Conservation (phyloP, 371 early-diverging fungal species). For the Massospora cicadina region DNA sequence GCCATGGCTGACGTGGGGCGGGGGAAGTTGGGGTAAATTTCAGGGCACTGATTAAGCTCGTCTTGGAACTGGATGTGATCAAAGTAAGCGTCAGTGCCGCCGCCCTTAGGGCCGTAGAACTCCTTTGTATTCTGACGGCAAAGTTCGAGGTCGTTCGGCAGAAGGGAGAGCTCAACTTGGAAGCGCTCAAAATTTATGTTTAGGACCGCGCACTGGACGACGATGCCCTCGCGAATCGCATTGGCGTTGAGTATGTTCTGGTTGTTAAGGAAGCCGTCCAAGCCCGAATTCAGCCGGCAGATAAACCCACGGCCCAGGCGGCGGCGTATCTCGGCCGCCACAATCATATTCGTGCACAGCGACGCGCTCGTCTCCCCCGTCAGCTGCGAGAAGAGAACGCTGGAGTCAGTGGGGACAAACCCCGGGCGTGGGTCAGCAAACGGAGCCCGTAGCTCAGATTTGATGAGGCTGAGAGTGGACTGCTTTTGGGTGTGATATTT, state of each 20-base stretch:
- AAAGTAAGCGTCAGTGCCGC: conserved; percentile 32
- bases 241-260: conserved; percentile 40
- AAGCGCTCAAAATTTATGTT: conserved; percentile 60
- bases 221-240: conserved; percentile 39
- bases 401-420: conserved; percentile 37
- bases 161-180: conserved; percentile 49
- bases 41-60: conserved; percentile 13
- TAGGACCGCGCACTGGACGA: conserved; percentile 53
- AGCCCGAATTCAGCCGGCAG: conserved; percentile 53
- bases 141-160: conserved; percentile 22
- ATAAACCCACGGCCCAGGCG: conserved; percentile 55
- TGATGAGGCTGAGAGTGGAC: conserved; percentile 65
- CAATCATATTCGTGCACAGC: conserved; percentile 38
- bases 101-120: conserved; percentile 39
- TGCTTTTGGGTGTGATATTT: conserved; percentile 56
- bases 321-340: conserved; percentile 38
- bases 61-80: conserved; percentile 22
- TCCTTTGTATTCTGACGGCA: conserved; percentile 40
- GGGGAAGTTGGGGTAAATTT: not conserved
- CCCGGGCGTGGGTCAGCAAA: conserved; percentile 53
- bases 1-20: not conserved
- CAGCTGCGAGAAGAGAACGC: conserved; percentile 68
- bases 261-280: conserved; percentile 64
- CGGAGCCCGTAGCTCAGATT: conserved; percentile 68
- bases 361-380: conserved; percentile 66